Percentiles rank a stretch among this genome's conserved stretches.
phyloP scores from a whole-genome alignment of 2,329 filamentous ascomycete species.

The Claviceps cyperi region DNA sequence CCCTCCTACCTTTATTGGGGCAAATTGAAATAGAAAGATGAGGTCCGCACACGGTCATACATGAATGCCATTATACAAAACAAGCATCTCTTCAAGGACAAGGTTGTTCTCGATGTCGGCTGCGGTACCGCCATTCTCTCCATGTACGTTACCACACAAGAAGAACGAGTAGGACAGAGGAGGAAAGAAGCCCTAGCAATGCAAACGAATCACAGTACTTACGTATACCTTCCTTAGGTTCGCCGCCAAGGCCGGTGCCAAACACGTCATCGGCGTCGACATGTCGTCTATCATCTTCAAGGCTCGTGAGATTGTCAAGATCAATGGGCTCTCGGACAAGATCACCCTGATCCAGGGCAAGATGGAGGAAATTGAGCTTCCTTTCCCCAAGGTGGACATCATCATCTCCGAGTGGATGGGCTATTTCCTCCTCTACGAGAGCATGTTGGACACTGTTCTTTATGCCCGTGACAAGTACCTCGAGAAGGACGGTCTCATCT shows the following conservation, averaged over 20 bases:
- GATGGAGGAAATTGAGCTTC: conserved; percentile 96
- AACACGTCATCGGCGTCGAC: conserved; percentile 97
- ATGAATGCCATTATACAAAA: conserved; percentile 97
- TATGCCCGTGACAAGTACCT: conserved; percentile 93
- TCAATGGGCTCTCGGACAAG: conserved; percentile 86
- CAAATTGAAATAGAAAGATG: conserved; percentile 61
- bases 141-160: conserved; percentile 53
- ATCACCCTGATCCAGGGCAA: conserved; percentile 97
- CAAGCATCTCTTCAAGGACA: conserved; percentile 75
- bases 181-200: neutral
- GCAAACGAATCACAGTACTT: neutral
- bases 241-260: conserved; percentile 86
- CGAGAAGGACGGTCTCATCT: conserved; percentile 75
- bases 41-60: conserved; percentile 91
- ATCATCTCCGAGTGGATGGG: conserved; percentile 99
- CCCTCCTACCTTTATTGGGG: neutral
- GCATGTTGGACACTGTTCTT: conserved; percentile 95
- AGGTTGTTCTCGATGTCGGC: conserved; percentile 86
- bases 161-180: neutral
- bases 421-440: conserved; percentile 97
- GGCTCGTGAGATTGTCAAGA: conserved; percentile 83
- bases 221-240: conserved; percentile 49
- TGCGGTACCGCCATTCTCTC: conserved; percentile 96
- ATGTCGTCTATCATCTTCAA: conserved; percentile 99
- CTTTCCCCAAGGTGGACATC: conserved; percentile 92